These are phyloP conservation scores for Backusella circina DNA, from an alignment of 192 early-diverging fungal species.

Conservation along the genomic window DNA sequence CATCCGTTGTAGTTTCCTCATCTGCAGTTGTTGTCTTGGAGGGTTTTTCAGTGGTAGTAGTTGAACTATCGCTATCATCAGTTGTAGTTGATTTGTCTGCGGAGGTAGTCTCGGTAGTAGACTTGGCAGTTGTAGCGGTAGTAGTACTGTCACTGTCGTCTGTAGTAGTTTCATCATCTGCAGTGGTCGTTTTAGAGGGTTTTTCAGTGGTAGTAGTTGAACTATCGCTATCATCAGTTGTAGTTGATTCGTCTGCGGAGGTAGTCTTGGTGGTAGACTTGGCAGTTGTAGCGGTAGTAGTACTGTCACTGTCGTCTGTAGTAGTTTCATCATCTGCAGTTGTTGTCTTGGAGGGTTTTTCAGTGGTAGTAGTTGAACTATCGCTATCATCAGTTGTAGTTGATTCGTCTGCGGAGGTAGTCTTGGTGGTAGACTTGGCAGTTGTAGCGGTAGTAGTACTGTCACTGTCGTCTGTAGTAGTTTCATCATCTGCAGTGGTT, in stretches of 20 bases:
- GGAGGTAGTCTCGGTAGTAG: neutral
- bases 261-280: neutral
- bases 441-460: neutral
- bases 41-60: neutral
- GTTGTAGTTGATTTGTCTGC: neutral
- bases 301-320: neutral
- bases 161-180: neutral
- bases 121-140: neutral
- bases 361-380: neutral
- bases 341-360: neutral
- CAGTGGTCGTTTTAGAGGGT: neutral
- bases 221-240: neutral
- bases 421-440: neutral
- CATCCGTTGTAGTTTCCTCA: neutral
- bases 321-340: neutral
- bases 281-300: neutral
- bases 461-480: neutral
- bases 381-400: neutral
- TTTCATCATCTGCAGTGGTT: neutral
- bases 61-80: neutral
- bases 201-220: neutral
- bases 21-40: neutral
- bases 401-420: no score
- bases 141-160: neutral
- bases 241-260: neutral